These are phyloP conservation scores for Cladobotryum mycophilum DNA, from an alignment of 2,329 filamentous ascomycete species.

Conservation along the genomic window DNA sequence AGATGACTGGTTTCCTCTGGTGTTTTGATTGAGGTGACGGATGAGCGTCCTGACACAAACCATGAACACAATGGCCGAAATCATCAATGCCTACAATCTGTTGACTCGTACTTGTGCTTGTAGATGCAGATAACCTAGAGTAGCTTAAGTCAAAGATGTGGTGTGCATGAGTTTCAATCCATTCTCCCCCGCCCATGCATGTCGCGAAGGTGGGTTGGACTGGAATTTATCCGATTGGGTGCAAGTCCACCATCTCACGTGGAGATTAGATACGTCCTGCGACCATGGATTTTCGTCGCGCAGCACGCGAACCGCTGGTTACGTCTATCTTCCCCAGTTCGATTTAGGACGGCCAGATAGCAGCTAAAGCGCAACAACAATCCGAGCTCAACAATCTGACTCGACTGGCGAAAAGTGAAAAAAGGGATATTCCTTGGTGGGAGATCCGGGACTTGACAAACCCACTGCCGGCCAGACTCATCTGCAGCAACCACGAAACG, in stretches of 20 bases:
- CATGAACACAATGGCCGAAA: no score
- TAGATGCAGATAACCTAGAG: no score
- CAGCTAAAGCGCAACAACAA: slow-evolving; percentile 1
- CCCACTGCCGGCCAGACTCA: background rate
- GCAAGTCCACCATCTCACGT: slow-evolving; percentile 10
- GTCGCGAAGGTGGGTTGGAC: no score
- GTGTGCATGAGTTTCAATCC: no score
- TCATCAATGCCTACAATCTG: no score
- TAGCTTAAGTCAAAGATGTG: no score
- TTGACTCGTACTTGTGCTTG: no score
- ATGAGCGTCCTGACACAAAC: no score
- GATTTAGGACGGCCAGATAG: background rate
- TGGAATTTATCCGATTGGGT: no score
- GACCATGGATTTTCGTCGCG: slow-evolving; percentile 15
- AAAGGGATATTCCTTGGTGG: background rate
- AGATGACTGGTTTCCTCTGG: background rate
- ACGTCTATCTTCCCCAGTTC: no score
- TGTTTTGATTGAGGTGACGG: no score
- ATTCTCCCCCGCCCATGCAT: no score
- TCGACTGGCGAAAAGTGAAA: background rate
- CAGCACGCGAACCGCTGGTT: slow-evolving; percentile 12
- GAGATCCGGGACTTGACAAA: background rate
- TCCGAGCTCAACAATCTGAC: background rate
- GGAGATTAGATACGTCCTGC: slow-evolving; percentile 13
- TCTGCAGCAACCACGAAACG: background rate